A percentile compares a stretch with the other conserved stretches of the same genome.
Conservation (phyloP, 1,284 basidiomycete species). For the Moesziomyces globuligerus region DNA sequence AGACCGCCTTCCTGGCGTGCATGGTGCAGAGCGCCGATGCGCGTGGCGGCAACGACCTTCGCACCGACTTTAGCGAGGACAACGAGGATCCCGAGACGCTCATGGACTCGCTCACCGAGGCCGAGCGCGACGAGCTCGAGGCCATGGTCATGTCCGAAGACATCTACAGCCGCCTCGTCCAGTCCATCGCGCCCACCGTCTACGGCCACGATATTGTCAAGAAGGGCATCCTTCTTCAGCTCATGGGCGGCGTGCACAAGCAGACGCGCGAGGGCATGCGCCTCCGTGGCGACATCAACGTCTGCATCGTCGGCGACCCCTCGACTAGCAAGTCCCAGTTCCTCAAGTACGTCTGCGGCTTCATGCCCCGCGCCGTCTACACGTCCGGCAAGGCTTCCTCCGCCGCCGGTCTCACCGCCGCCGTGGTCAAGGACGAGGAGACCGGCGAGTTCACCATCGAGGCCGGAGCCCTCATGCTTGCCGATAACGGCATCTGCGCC, state of each 20-base stretch:
- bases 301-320: constrained; percentile 97
- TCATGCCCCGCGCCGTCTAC: constrained; percentile 97
- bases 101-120: constrained; percentile 86
- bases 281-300: constrained; percentile 95
- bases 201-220: constrained; percentile 78
- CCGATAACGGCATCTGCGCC: constrained; percentile 98
- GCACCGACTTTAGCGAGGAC: constrained; percentile 84
- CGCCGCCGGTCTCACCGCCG: constrained; percentile 97
- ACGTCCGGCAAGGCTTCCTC: constrained; percentile 99
- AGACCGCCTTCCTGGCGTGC: constrained; percentile 97
- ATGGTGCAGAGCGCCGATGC: constrained; percentile 93
- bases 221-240: constrained; percentile 94
- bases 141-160: constrained; percentile 91
- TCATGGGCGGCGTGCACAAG: constrained; percentile 99
- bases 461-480: constrained; percentile 93
- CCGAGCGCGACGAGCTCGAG: constrained; percentile 93
- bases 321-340: constrained; percentile 98
- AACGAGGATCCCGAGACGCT: constrained; percentile 83
- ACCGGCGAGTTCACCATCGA: constrained; percentile 99
- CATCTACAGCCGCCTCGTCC: constrained; percentile 92
- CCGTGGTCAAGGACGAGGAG: constrained; percentile 98
- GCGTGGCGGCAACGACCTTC: constrained; percentile 57
- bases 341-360: constrained; percentile 99
- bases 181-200: constrained; percentile 95
- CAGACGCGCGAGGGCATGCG: constrained; percentile 95